A percentile compares a stretch with the other conserved stretches of the same genome.
phyloP scores from a whole-genome alignment of 208 protist species.

The Vickermania spadyakhi region DNA sequence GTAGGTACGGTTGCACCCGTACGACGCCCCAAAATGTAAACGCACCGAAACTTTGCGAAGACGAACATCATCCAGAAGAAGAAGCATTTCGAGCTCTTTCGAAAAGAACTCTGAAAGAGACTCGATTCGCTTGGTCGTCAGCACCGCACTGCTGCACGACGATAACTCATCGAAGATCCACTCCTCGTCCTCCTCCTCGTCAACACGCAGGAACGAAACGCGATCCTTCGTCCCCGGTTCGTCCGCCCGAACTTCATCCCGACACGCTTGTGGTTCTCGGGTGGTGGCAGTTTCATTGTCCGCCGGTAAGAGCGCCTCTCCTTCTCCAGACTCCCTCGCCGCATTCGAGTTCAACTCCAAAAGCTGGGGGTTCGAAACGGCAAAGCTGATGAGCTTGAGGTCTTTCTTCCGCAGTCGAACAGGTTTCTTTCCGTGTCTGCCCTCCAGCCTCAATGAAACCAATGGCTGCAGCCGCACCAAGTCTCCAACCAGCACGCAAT shows the following conservation, averaged over 20 bases:
- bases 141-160: conserved; percentile 61
- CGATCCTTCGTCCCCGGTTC: conserved; percentile 22
- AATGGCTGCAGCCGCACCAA: conserved; percentile 39
- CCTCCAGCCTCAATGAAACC: conserved; percentile 73
- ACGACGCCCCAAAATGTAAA: conserved; percentile 70
- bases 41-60: conserved; percentile 63
- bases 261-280: not conserved
- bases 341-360: conserved; percentile 13
- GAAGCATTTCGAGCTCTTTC: conserved; percentile 52
- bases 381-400: conserved; percentile 77
- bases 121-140: conserved; percentile 54
- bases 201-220: conserved; percentile 41
- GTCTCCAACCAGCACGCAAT: conserved; percentile 76
- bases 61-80: conserved; percentile 62
- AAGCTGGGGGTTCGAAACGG: conserved; percentile 48
- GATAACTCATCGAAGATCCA: conserved; percentile 18
- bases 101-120: conserved; percentile 66
- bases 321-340: conserved; percentile 13
- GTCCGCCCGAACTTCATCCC: conserved; percentile 9
- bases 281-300: conserved; percentile 13
- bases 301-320: conserved; percentile 20
- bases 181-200: conserved; percentile 20
- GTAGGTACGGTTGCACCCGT: conserved; percentile 73
- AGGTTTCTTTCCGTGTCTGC: conserved; percentile 69
- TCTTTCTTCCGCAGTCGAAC: conserved; percentile 80